A percentile compares a stretch with the other conserved stretches of the same genome.
phyloP scores from a whole-genome alignment of 2,329 filamentous ascomycete genomes.

The Volutella citrinella region DNA sequence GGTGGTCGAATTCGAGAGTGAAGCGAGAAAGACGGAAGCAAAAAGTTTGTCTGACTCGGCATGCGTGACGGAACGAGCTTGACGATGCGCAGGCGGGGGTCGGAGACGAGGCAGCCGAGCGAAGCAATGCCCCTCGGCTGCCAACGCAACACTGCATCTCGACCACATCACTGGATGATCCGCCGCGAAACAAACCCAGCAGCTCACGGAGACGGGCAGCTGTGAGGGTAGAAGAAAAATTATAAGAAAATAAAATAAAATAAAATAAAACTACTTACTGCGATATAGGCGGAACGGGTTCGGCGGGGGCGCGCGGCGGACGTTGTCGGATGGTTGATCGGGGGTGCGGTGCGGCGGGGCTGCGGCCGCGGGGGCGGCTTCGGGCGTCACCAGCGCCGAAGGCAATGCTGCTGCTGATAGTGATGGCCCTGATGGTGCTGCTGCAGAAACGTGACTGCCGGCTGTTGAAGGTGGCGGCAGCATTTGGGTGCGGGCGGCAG shows the following conservation, averaged over 20 bases:
- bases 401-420: conserved; percentile 6
- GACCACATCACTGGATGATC: no score
- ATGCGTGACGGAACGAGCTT: no score
- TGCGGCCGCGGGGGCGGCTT: conserved; percentile 14
- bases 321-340: conserved; percentile 23
- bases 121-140: no score
- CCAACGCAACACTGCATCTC: no score
- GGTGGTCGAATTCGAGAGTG: no score
- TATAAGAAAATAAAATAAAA: conserved; percentile 1
- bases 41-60: no score
- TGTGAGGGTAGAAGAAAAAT: neutral
- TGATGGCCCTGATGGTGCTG: conserved; percentile 16
- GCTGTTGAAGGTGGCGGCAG: conserved; percentile 13
- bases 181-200: no score
- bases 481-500: no score
- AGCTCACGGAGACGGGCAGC: no score
- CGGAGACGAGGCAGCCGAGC: no score
- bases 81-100: no score
- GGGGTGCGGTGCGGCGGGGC: conserved; percentile 22
- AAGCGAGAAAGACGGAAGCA: no score
- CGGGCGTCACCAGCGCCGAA: conserved; percentile 20
- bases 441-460: conserved; percentile 1
- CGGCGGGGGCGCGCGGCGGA: conserved; percentile 26
- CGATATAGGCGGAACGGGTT: conserved; percentile 37
- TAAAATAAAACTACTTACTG: conserved; percentile 26